Conservation (phyloP, 1,139 yeast species). For the Nakaseomyces uthaithaninus region DNA sequence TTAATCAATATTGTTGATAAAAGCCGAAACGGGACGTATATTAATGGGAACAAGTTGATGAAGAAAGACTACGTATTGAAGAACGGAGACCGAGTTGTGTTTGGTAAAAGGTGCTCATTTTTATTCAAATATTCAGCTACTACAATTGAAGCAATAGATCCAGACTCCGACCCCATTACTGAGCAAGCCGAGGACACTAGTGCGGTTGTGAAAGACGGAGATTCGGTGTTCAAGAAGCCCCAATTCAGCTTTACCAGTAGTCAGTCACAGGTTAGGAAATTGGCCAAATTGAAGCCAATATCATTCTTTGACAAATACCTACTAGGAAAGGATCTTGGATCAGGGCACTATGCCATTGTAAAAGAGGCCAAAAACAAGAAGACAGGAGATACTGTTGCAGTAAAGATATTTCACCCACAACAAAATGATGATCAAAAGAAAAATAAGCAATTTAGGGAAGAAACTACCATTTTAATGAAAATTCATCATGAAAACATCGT, state of each 20-base stretch:
- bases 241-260: slow-evolving; percentile 21
- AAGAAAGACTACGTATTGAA: slow-evolving; percentile 43
- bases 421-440: slow-evolving; percentile 43
- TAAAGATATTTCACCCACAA: slow-evolving; percentile 69
- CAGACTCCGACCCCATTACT: background rate
- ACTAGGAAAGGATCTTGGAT: slow-evolving; percentile 54
- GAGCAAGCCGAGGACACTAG: slow-evolving; percentile 7
- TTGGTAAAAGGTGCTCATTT: slow-evolving; percentile 55
- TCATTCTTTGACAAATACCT: slow-evolving; percentile 53
- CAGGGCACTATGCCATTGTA: slow-evolving; percentile 75
- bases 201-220: slow-evolving; percentile 11
- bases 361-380: slow-evolving; percentile 54
- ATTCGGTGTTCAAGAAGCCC: slow-evolving; percentile 27
- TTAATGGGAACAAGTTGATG: slow-evolving; percentile 51
- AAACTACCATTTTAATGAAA: slow-evolving; percentile 55
- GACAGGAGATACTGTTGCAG: slow-evolving; percentile 58
- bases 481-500: slow-evolving; percentile 67
- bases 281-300: slow-evolving; percentile 13
- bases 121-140: slow-evolving; percentile 41
- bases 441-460: slow-evolving; percentile 51
- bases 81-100: slow-evolving; percentile 56
- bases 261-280: slow-evolving; percentile 17
- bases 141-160: slow-evolving; percentile 1
- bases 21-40: slow-evolving; percentile 60
- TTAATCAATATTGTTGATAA: slow-evolving; percentile 47